These are phyloP conservation scores for Daldinia grandis DNA, from an alignment of 495 filamentous ascomycete species.

Conservation along the genomic window DNA sequence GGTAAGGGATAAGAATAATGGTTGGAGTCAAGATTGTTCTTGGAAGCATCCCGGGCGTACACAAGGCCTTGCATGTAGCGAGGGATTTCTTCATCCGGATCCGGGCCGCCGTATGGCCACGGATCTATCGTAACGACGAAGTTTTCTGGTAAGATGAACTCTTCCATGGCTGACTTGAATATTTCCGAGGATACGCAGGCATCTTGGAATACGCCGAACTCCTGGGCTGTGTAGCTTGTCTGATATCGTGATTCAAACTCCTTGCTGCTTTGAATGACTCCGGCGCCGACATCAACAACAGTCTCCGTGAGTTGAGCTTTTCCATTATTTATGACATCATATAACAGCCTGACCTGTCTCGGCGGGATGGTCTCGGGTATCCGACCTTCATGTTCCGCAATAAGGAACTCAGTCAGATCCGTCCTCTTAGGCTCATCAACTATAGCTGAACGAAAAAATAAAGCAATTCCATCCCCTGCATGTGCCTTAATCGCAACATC, in stretches of 20 bases:
- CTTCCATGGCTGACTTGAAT: slow-evolving; percentile 67
- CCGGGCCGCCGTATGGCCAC: slow-evolving; percentile 74
- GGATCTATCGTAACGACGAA: slow-evolving; percentile 74
- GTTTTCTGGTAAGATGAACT: slow-evolving; percentile 69
- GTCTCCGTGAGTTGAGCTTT: slow-evolving; percentile 69
- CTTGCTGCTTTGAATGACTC: slow-evolving; percentile 58
- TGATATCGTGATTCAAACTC: slow-evolving; percentile 67
- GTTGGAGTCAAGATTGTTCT: slow-evolving; percentile 61
- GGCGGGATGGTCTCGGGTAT: slow-evolving; percentile 58
- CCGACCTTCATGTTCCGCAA: slow-evolving; percentile 54
- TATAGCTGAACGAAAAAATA: slow-evolving; percentile 71
- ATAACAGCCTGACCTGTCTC: slow-evolving; percentile 69
- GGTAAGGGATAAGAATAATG: slow-evolving; percentile 66
- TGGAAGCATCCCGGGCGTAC: slow-evolving; percentile 58
- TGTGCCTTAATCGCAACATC: slow-evolving; percentile 42
- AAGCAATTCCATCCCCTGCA: slow-evolving; percentile 36
- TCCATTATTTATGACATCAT: slow-evolving; percentile 69
- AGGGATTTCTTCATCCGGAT: slow-evolving; percentile 63
- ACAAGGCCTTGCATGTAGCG: slow-evolving; percentile 60
- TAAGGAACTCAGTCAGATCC: slow-evolving; percentile 57
- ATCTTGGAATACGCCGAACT: slow-evolving; percentile 70
- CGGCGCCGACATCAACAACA: slow-evolving; percentile 64
- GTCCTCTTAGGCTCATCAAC: slow-evolving; percentile 70
- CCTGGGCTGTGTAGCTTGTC: slow-evolving; percentile 66
- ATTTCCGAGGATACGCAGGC: slow-evolving; percentile 66